Evolutionary conservation across 345 rosid genomes (phyloP), one percentile per base, ranked within the genome.

Genomic region (Gossypium anomalum): DNA sequence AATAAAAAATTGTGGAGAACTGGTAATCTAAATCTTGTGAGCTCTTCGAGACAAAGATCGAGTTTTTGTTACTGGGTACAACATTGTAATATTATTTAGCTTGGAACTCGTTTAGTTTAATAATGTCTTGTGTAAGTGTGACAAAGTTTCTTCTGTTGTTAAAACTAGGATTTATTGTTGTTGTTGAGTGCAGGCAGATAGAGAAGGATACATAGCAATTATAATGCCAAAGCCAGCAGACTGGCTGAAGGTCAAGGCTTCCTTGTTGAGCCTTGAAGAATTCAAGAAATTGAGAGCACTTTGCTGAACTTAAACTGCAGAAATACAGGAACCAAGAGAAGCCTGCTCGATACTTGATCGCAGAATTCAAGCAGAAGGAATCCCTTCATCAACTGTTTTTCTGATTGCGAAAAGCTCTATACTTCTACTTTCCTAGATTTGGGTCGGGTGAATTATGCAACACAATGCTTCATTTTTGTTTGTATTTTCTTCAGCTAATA

Each of bases 221-320:
- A 67, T 67, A 22, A 67, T 67, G 71, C 71, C 71, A 67, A 67
- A 67, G 71, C 71, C 71, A 47, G 55, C 71, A 22, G 71, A 67
- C 13, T 67, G 71, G 71, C 71, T 45, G 9, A 67, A 67, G 34
- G 38, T 67, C n/a, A 47, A 67, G 55, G 38, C 71, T 81, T 85
- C 94, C 23, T 74, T 95, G 20, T 78, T 87, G 63, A 67, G 86
- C 61, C 78, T 81, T 34, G 90, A 90, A 75, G 93, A 91, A 67
- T 90, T 86, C 87, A 83, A 87, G 80, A 88, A 80, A 76, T 45
- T 85, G 76, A 84, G 80, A 76, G 79, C 67, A 61, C 57, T 22
- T 11, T 16, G 58, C 74, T 79, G 75, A 82, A 34, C 51, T 57
- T 57, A 22, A 57, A 22, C 61, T 22, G 58, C 20, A 11, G 69